Conservation (phyloP, 345 rosid genomes). For the Ceriops decandra region DNA sequence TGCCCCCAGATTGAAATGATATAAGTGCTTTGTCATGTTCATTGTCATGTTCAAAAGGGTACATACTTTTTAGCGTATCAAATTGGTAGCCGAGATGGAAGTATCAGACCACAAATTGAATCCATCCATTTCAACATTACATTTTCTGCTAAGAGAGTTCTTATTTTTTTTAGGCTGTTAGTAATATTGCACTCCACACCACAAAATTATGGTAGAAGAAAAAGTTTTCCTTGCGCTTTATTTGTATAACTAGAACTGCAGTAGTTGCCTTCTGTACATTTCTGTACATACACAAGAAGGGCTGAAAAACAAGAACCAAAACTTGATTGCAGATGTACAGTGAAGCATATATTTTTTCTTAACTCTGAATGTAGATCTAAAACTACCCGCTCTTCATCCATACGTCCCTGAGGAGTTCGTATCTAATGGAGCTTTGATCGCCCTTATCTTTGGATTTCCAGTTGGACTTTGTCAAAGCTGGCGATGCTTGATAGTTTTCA, state of each 20-base stretch:
- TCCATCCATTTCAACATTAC: no score
- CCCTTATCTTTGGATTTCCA: conserved; percentile 39
- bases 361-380: background rate
- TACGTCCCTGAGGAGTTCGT: conserved; percentile 69
- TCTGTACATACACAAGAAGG: conserved; percentile 4
- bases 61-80: no score
- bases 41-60: no score
- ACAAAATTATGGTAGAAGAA: background rate
- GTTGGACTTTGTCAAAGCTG: conserved; percentile 26
- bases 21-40: no score
- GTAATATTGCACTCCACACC: no score
- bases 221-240: background rate
- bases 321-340: conserved; percentile 24
- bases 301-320: conserved; percentile 4
- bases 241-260: conserved; percentile 7
- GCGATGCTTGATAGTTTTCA: conserved; percentile 29
- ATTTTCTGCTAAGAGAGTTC: no score
- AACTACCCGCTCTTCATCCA: conserved; percentile 61
- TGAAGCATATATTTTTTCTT: background rate
- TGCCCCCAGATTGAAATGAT: no score
- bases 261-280: conserved; percentile 3
- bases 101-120: no score
- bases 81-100: no score
- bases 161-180: no score
- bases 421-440: conserved; percentile 43